A percentile compares a stretch with the other conserved stretches of the same genome.
These are phyloP conservation scores for Cytidiella melzeri DNA, from an alignment of 768 basidiomycete genomes.

Conservation along the genomic window DNA sequence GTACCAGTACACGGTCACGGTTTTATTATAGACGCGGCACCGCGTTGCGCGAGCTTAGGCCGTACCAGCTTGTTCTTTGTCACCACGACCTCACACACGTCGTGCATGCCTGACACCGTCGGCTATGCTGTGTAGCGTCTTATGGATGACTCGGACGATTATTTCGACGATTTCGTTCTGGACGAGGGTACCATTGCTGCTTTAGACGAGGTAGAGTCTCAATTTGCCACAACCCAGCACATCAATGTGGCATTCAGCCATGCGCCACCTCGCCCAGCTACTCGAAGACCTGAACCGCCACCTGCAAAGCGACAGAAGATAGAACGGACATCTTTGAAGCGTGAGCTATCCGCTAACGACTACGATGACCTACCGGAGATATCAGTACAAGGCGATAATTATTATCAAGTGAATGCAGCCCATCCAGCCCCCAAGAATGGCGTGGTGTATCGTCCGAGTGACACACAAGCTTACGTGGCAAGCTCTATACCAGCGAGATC, in stretches of 20 bases:
- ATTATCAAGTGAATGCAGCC: slow-evolving; percentile 28
- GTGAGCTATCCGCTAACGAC: slow-evolving; percentile 19
- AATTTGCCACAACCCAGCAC: slow-evolving; percentile 22
- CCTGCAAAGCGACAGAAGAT: slow-evolving; percentile 55
- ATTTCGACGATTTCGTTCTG: slow-evolving; percentile 57
- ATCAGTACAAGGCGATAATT: not conserved
- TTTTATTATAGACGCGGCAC: not conserved
- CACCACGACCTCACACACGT: not conserved
- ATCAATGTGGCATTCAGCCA: no score
- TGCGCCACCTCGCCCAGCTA: slow-evolving; percentile 35
- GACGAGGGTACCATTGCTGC: slow-evolving; percentile 57
- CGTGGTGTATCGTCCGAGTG: slow-evolving; percentile 18
- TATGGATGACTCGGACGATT: slow-evolving; percentile 64
- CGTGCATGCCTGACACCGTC: not conserved
- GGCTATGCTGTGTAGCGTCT: slow-evolving; percentile 1
- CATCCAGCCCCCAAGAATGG: slow-evolving; percentile 32
- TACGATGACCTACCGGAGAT: slow-evolving; percentile 30
- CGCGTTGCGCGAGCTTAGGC: not conserved
- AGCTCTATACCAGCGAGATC: not conserved
- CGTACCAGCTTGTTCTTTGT: not conserved
- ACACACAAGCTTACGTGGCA: not conserved
- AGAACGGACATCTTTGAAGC: slow-evolving; percentile 13
- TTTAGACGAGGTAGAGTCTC: slow-evolving; percentile 53
- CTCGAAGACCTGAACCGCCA: slow-evolving; percentile 39
- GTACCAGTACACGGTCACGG: not conserved